Conservation (phyloP, 176 grass and related monocot species). For the Echinochloa phyllopogon region DNA sequence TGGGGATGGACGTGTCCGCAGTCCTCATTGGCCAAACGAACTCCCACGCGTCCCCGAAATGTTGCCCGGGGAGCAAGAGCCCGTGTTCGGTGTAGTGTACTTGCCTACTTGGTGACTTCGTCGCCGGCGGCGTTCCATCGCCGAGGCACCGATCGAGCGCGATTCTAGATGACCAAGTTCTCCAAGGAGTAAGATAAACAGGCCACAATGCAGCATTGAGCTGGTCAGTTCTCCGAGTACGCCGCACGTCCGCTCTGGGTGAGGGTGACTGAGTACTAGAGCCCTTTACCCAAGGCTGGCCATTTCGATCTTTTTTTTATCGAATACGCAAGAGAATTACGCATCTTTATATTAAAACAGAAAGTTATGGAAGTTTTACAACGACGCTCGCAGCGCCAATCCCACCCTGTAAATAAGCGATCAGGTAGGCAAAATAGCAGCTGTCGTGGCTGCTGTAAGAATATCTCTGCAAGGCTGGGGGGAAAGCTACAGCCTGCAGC, state of each 20-base stretch:
- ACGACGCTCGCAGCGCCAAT: no score
- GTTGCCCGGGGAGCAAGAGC: constrained; percentile 46
- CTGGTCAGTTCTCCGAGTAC: constrained; percentile 9
- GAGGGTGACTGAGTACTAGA: neutral
- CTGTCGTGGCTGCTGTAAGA: neutral
- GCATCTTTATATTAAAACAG: no score
- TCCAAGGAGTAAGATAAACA: constrained; percentile 9
- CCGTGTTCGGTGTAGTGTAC: constrained; percentile 38
- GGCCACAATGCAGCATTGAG: neutral
- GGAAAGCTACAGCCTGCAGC: constrained; percentile 38
- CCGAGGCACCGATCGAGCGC: constrained; percentile 14
- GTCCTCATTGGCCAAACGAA: constrained; percentile 33
- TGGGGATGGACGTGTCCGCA: neutral
- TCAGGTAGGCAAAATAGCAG: neutral
- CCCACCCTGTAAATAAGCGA: neutral
- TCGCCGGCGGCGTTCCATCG: neutral
- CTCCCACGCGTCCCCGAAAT: constrained; percentile 28
- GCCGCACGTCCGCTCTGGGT: neutral
- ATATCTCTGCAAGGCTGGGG: constrained; percentile 25
- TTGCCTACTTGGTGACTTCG: neutral
- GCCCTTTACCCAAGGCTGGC: neutral
- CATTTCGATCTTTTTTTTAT: neutral
- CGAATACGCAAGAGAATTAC: no score
- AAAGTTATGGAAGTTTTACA: no score
- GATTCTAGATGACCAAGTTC: neutral